Evolutionary conservation across 106 monocot species (phyloP).

Genomic region (Apostasia shenzhenica): DNA sequence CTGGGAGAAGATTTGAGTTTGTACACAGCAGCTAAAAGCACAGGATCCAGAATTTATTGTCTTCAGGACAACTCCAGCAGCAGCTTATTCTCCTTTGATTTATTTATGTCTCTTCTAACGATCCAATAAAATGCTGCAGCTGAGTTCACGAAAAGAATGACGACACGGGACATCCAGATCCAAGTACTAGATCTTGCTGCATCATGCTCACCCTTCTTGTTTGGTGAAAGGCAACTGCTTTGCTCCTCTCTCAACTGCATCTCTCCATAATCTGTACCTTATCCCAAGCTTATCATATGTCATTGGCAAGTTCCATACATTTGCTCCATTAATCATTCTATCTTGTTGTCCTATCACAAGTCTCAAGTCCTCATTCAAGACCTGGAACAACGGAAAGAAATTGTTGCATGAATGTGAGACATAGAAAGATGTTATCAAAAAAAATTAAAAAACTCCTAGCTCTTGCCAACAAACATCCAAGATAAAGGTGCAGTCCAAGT

Average conservation of each 20-base stretch:
- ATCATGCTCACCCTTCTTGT: conserved; percentile 1
- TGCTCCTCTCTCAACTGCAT: conserved; percentile 51
- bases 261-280: conserved; percentile 85
- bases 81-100: too few relatives aligned
- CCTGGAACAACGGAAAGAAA: conserved; percentile 27
- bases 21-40: too few relatives aligned
- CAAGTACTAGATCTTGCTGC: neutral
- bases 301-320: conserved; percentile 91
- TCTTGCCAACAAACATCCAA: too few relatives aligned
- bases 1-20: too few relatives aligned
- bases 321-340: conserved; percentile 85
- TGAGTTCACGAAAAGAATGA: neutral
- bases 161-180: neutral
- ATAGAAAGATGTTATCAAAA: neutral
- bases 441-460: neutral
- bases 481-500: too few relatives aligned
- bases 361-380: conserved; percentile 88
- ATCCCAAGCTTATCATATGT: conserved; percentile 90
- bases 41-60: too few relatives aligned
- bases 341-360: conserved; percentile 91
- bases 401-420: neutral
- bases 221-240: conserved; percentile 60
- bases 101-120: too few relatives aligned
- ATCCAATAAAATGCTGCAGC: too few relatives aligned
- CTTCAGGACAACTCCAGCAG: too few relatives aligned